A percentile compares a stretch with the other conserved stretches of the same genome.
These are phyloP conservation scores for Aspergillus kassunensis DNA, from an alignment of 495 filamentous ascomycete species.

Conservation along the genomic window DNA sequence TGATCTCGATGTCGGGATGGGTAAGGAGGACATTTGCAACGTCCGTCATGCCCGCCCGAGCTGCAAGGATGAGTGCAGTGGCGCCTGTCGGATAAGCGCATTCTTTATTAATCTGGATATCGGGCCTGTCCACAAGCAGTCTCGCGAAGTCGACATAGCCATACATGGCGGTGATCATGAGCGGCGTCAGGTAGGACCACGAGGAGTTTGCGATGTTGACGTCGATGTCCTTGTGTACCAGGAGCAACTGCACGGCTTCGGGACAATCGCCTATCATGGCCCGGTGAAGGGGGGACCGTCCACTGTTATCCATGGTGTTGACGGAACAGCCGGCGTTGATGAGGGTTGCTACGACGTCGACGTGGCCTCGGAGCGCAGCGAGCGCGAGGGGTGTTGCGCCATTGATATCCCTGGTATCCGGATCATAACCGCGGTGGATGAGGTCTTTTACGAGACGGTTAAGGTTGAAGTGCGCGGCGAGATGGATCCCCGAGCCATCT, in stretches of 20 bases:
- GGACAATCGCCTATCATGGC: not conserved
- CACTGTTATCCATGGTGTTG: constrained; percentile 2
- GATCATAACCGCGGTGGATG: not conserved
- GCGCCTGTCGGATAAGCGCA: not conserved
- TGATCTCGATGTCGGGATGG: not conserved
- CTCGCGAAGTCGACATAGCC: not conserved
- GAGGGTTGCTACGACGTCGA: not conserved
- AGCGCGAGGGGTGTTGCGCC: not conserved
- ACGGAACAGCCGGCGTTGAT: not conserved
- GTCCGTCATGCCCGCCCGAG: not conserved
- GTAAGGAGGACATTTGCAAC: not conserved
- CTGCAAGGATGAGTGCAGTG: constrained; percentile 1
- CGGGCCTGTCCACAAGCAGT: not conserved
- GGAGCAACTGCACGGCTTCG: not conserved
- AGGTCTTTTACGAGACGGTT: not conserved
- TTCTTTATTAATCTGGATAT: constrained; percentile 1
- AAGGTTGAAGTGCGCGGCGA: constrained; percentile 4
- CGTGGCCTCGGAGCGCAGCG: not conserved
- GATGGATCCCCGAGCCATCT: constrained; percentile 3
- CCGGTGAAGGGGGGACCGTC: not conserved
- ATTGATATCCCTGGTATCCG: not conserved
- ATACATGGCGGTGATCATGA: not conserved
- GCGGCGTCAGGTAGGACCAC: not conserved
- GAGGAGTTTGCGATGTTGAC: not conserved
- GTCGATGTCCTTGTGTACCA: not conserved